phyloP scores from a whole-genome alignment of 257 asterid species.

The Ocimum tenuiflorum region DNA sequence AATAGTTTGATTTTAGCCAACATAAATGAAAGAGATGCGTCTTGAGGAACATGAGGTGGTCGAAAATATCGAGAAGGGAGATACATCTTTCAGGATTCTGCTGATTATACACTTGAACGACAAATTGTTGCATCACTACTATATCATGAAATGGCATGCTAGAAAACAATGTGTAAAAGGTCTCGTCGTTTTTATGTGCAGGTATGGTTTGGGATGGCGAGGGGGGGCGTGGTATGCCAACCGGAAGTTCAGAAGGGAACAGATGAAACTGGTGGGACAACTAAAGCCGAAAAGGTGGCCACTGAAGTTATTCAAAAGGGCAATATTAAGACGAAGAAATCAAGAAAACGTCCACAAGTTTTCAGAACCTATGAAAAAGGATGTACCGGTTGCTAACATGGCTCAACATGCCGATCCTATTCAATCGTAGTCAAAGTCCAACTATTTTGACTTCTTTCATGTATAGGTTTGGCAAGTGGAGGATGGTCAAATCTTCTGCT shows the following conservation, averaged over 20 bases:
- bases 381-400: neutral
- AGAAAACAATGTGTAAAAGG: neutral
- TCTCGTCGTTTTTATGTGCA: slow-evolving; percentile 21
- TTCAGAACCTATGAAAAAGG: slow-evolving; percentile 31
- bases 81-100: neutral
- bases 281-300: slow-evolving; percentile 62
- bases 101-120: neutral
- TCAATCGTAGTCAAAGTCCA: neutral
- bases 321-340: slow-evolving; percentile 34
- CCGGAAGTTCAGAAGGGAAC: slow-evolving; percentile 54
- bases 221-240: slow-evolving; percentile 70
- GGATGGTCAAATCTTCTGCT: neutral
- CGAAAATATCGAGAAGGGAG: neutral
- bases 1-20: neutral
- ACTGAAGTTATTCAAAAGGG: slow-evolving; percentile 55
- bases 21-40: no score
- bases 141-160: neutral
- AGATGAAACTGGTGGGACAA: slow-evolving; percentile 63
- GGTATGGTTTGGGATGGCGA: slow-evolving; percentile 84
- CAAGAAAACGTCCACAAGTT: slow-evolving; percentile 29
- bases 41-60: neutral
- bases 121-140: neutral
- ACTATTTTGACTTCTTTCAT: neutral
- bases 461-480: neutral
- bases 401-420: neutral